Percentiles rank a stretch among this genome's conserved stretches.
phyloP scores from a whole-genome alignment of 495 filamentous ascomycete species.

The Penicillium canescens region DNA sequence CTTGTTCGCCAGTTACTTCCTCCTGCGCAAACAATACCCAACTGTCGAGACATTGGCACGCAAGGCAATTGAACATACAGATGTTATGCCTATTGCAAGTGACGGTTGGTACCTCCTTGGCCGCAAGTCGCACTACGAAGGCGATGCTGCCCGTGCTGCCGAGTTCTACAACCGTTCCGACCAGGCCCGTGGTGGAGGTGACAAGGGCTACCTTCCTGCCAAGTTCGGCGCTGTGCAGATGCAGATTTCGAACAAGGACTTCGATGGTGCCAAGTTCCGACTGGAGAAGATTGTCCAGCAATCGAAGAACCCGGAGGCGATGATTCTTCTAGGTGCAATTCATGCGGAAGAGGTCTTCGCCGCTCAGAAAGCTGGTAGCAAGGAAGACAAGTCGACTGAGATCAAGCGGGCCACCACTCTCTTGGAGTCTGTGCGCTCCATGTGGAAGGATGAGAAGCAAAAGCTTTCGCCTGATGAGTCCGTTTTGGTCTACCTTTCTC shows the following conservation, averaged over 20 bases:
- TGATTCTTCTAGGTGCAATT: constrained; percentile 83
- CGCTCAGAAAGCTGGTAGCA: constrained; percentile 65
- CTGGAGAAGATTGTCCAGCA: constrained; percentile 91
- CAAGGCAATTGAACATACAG: constrained; percentile 91
- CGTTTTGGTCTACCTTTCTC: constrained; percentile 88
- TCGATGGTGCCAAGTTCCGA: constrained; percentile 87
- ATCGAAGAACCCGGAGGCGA: constrained; percentile 83
- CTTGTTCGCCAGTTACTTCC: constrained; percentile 85
- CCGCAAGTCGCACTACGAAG: constrained; percentile 78
- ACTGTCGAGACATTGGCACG: constrained; percentile 85
- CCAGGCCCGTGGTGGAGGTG: constrained; percentile 80
- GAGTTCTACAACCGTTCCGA: constrained; percentile 89
- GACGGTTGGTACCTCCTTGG: constrained; percentile 96
- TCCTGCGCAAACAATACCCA: constrained; percentile 69
- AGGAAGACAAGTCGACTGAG: constrained; percentile 85
- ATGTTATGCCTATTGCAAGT: constrained; percentile 92
- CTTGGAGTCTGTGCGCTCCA: constrained; percentile 78
- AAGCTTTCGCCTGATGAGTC: constrained; percentile 76
- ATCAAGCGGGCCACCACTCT: constrained; percentile 78
- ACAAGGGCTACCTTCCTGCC: constrained; percentile 85
- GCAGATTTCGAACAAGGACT: constrained; percentile 77
- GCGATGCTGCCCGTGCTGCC: constrained; percentile 64
- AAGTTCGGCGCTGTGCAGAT: constrained; percentile 92
- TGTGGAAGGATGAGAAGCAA: constrained; percentile 91
- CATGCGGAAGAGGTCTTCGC: constrained; percentile 93